These are phyloP conservation scores for Erythrobasidium hasegawianum DNA, from an alignment of 1,284 basidiomycete genomes.

Conservation along the genomic window DNA sequence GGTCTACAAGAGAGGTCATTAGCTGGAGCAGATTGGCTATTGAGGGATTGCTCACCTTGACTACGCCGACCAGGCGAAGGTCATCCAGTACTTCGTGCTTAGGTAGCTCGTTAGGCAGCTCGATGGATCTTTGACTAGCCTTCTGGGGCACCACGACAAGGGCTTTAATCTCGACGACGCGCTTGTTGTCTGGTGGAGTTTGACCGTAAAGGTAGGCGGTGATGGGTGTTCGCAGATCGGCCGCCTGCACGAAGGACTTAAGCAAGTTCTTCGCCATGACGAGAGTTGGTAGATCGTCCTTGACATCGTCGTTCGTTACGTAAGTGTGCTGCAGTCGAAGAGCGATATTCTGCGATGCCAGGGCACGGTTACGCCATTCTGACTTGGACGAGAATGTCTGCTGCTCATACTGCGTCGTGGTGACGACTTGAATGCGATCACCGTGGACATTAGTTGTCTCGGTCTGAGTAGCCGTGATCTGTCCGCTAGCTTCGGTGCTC, in stretches of 20 bases:
- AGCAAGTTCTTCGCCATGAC: constrained; percentile 97
- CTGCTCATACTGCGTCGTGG: constrained; percentile 97
- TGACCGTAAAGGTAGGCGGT: constrained; percentile 89
- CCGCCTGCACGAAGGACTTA: constrained; percentile 86
- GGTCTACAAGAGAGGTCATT: constrained; percentile 39
- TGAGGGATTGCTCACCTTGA: constrained; percentile 41
- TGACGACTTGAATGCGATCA: constrained; percentile 92
- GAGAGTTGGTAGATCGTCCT: constrained; percentile 94
- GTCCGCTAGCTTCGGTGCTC: constrained; percentile 78
- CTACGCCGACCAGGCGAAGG: constrained; percentile 52
- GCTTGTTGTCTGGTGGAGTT: constrained; percentile 91
- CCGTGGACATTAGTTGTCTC: constrained; percentile 97
- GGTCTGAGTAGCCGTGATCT: constrained; percentile 95
- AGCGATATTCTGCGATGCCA: constrained; percentile 76
- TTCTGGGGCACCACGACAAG: constrained; percentile 94
- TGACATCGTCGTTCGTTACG: constrained; percentile 97
- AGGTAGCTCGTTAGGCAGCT: constrained; percentile 67
- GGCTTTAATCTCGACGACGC: constrained; percentile 98
- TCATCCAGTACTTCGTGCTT: constrained; percentile 52
- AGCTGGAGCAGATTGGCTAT: background rate
- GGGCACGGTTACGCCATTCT: constrained; percentile 72
- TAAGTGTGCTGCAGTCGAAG: constrained; percentile 97
- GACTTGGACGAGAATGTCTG: constrained; percentile 97
- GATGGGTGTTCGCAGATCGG: constrained; percentile 93
- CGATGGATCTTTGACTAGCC: constrained; percentile 77